Base-by-base conservation (phyloP, 768 basidiomycete species). In the Hericium rajendrae region DNA sequence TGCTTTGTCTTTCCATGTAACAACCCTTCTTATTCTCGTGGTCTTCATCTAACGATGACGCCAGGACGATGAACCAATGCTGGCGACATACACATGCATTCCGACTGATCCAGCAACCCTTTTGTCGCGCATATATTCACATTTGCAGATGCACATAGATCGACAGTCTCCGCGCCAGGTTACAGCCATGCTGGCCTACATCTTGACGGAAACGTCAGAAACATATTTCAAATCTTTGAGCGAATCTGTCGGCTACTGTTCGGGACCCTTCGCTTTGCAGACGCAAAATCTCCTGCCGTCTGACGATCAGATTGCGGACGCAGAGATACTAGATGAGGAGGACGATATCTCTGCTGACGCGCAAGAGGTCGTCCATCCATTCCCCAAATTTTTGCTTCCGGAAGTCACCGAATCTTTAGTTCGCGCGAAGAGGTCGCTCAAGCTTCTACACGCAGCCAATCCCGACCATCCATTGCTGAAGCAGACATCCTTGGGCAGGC, bases 401-500 rank as follows among this genome's bases (percentile, higher is more conserved):
- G 72, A 72, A 12, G 68, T 86, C 28, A 70, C 78, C 6, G 72
- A 77, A 48, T 73, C 80, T 6, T 69, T 92, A 3, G 77, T 81
- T 12, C 78, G 80, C 3, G 88, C 88, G 1, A 81, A 80, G 59
- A 84, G 80, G 62, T 91, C 91, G 0, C 69, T 92, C 10, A 74
- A 78, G 28, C 70, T 93, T 3, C 74, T 92, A 0, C 75, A 75
- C 51, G 77, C 76, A 10, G 88, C 89, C 3, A 73, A 81, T 57
- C 83, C 87, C 0, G 77, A 82, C 50, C 86, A 90, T 64, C 75
- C 76, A 0, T 67, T 88, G 11, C 69, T 88, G n/a, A 69, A 58
- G 38, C 62, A 62, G 38, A 32, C 51, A 6, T 18, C 41, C 9
- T 43, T 59, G 9, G 62, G 63, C 22, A 57, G 55, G 11, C 60